Evolutionary conservation across 1,139 yeast genomes (phyloP).

Genomic region (Saccharomycopsis crataegensis): DNA sequence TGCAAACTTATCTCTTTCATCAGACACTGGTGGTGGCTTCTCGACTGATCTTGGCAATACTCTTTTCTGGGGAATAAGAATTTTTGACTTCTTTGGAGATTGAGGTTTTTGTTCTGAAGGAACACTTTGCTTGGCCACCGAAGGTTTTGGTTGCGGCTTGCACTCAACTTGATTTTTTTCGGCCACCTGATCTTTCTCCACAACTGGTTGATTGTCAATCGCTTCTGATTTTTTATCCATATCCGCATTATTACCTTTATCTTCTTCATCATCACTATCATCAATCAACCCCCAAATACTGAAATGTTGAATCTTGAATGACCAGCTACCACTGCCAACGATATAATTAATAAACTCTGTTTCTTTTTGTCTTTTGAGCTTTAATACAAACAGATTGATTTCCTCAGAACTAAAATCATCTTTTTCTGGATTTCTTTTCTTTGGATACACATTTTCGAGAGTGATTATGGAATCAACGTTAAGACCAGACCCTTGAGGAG

Average conservation of each 20-base stretch:
- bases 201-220: neutral
- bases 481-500: slow-evolving; percentile 63
- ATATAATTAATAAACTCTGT: slow-evolving; percentile 78
- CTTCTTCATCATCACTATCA: slow-evolving; percentile 53
- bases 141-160: neutral
- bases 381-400: slow-evolving; percentile 41
- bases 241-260: slow-evolving; percentile 31
- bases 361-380: slow-evolving; percentile 47
- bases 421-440: slow-evolving; percentile 23
- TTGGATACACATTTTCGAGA: slow-evolving; percentile 57
- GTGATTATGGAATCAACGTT: slow-evolving; percentile 84
- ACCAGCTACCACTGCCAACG: slow-evolving; percentile 70
- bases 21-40: neutral
- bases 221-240: neutral
- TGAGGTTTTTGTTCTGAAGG: neutral
- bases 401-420: slow-evolving; percentile 31
- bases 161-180: neutral
- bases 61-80: slow-evolving; percentile 2
- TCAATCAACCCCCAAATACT: slow-evolving; percentile 89
- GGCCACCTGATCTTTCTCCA: neutral
- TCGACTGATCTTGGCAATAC: neutral
- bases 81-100: neutral
- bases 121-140: neutral
- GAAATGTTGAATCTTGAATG: slow-evolving; percentile 82
- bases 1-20: slow-evolving; percentile 3